Evolutionary conservation across 371 early-diverging fungal species (phyloP).

Genomic region (Mortierella sp.): DNA sequence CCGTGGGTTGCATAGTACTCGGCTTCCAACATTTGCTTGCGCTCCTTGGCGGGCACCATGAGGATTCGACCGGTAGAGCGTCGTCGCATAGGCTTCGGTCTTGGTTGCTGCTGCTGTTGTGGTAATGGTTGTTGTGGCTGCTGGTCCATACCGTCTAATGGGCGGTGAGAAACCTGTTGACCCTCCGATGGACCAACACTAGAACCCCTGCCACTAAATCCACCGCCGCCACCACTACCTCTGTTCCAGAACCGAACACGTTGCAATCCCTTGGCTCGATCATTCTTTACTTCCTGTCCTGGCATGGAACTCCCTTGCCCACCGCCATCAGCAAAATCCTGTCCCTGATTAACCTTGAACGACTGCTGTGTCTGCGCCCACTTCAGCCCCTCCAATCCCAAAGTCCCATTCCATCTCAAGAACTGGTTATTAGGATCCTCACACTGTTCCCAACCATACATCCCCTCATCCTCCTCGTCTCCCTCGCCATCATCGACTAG

Average conservation of each 20-base stretch:
- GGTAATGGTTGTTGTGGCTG: neutral
- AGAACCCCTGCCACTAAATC: neutral
- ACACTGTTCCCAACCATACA: conserved; percentile 26
- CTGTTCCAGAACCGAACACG: neutral
- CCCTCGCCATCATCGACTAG: conserved; percentile 42
- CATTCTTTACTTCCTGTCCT: neutral
- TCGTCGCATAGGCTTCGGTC: neutral
- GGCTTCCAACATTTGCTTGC: conserved; percentile 48
- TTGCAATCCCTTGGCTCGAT: neutral
- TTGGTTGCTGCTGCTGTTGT: neutral
- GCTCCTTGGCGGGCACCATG: conserved; percentile 31
- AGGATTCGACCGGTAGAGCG: conserved; percentile 17
- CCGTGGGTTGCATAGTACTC: conserved; percentile 42
- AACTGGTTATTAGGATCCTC: conserved; percentile 18
- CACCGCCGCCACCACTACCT: neutral
- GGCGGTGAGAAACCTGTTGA: neutral
- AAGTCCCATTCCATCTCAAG: neutral
- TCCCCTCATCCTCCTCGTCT: conserved; percentile 28
- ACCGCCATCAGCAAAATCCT: neutral
- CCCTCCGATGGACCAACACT: neutral
- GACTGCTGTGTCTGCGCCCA: conserved; percentile 23
- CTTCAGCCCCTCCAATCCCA: conserved; percentile 33
- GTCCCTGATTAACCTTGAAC: neutral
- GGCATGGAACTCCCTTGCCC: neutral
- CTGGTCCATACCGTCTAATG: neutral